These are phyloP conservation scores for Taphrina betulina DNA, from an alignment of 1,139 yeast species.

Conservation along the genomic window DNA sequence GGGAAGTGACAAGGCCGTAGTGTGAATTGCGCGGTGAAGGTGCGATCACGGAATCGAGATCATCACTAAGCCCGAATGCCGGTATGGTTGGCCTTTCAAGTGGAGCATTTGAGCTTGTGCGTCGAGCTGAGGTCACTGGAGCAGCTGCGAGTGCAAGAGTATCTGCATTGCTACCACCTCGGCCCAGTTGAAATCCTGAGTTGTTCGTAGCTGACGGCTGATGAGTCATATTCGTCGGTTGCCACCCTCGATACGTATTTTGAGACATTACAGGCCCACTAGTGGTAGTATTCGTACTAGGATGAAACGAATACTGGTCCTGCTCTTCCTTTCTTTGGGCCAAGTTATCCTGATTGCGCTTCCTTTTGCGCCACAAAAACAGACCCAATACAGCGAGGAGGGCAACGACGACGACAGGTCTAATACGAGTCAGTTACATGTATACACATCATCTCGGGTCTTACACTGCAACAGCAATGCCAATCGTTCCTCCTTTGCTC, in stretches of 20 bases:
- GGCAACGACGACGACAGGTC: conserved; percentile 35
- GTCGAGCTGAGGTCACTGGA: no score
- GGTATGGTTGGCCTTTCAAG: conserved; percentile 13
- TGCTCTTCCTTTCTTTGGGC: conserved; percentile 37
- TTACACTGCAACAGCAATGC: conserved; percentile 28
- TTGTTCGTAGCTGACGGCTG: neutral
- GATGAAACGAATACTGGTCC: conserved; percentile 38
- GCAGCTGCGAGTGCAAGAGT: neutral
- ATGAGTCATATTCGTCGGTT: conserved; percentile 17
- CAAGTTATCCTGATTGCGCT: conserved; percentile 27
- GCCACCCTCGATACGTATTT: conserved; percentile 26
- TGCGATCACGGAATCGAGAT: conserved; percentile 1
- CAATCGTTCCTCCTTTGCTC: conserved; percentile 28
- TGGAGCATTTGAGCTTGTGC: no score
- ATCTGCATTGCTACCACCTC: neutral
- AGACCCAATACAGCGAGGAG: conserved; percentile 32
- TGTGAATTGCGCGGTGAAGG: neutral
- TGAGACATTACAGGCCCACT: conserved; percentile 2
- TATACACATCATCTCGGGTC: neutral
- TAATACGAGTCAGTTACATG: neutral
- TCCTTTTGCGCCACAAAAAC: conserved; percentile 36
- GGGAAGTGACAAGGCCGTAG: neutral
- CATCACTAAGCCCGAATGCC: conserved; percentile 2
- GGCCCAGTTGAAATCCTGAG: neutral
- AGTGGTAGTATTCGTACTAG: conserved; percentile 27